A percentile compares a stretch with the other conserved stretches of the same genome.
Conservation (phyloP, 2,329 filamentous ascomycete genomes). For the Ceratocystis cacaofunesta region DNA sequence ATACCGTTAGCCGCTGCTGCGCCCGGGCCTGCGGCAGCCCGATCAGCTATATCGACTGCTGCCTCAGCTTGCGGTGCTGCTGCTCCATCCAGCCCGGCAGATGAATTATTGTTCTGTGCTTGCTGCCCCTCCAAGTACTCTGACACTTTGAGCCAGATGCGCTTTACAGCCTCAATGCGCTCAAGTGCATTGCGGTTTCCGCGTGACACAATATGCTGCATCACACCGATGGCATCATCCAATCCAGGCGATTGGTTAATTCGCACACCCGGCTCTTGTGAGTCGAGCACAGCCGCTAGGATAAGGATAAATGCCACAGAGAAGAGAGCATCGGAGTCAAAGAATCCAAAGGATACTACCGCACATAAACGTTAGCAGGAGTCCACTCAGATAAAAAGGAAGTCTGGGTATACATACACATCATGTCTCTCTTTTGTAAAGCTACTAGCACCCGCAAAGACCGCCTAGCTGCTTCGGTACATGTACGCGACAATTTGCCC, state of each 20-base stretch:
- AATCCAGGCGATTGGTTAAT: slow-evolving; percentile 9
- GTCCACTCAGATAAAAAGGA: background rate
- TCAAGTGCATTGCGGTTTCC: slow-evolving; percentile 14
- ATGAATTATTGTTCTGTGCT: background rate
- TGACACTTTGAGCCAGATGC: slow-evolving; percentile 16
- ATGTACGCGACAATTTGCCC: slow-evolving; percentile 22
- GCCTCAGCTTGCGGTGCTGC: background rate
- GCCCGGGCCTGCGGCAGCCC: background rate
- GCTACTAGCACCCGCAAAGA: slow-evolving; percentile 22
- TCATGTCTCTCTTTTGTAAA: slow-evolving; percentile 22
- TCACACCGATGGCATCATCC: slow-evolving; percentile 16
- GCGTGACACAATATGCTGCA: slow-evolving; percentile 14
- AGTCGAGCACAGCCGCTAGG: slow-evolving; percentile 14
- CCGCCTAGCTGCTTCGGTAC: slow-evolving; percentile 22
- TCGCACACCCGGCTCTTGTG: slow-evolving; percentile 12
- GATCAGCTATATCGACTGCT: background rate
- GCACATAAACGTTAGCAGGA: background rate
- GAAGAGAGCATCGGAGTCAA: slow-evolving; percentile 17
- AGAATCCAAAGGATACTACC: slow-evolving; percentile 16
- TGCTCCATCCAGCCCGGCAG: background rate
- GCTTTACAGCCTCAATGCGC: slow-evolving; percentile 14
- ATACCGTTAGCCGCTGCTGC: background rate
- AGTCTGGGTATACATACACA: slow-evolving; percentile 18
- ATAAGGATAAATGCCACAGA: slow-evolving; percentile 17
- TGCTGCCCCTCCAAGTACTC: slow-evolving; percentile 11